Base-by-base conservation (phyloP, 2,329 filamentous ascomycete species). In the Dactylonectria macrodidyma region DNA sequence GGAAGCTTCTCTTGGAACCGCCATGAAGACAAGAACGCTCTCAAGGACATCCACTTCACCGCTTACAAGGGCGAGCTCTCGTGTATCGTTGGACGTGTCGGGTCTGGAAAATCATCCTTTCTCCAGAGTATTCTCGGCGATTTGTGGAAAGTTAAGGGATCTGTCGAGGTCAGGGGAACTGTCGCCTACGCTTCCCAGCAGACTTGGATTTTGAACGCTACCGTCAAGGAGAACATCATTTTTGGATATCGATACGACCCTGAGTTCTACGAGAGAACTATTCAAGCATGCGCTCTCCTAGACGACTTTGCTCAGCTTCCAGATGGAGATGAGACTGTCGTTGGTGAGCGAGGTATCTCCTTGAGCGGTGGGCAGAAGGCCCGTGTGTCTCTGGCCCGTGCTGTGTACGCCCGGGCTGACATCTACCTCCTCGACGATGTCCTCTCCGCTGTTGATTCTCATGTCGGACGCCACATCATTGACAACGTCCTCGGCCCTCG, bases 201-300 rank as follows among this genome's bases (percentile, higher is more conserved):
- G 76, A 86, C 95, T 22, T 99, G 97, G 96, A 93, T 99, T 59
- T 95, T 98, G 91, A 99, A 99, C 78, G 96, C 96, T 9, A 97
- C 93, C 34, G 95, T 99, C 64, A 94, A 95, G 75, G 96, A 99
- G 78, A 99, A 99, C 78, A 97, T 99, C 74, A 87, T 98, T 5
- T 99, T 99, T 77, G 96, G 96, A 2, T 95, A 99, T 82, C 91
- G 94, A 54, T 98, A 93, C 86, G 95, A 99, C 81, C 91, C 95
- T 5, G 88, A 92, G 34, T 99, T 99, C 81, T 99, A 99, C 82
- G 94, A 98, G 63, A 91, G 93, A 77, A 98, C 95, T 0, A 87
- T 99, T 58, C 91, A 94, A 78, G 95, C 96, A 47, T 99, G 97
- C 79, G 96, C 96, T 52, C 86, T 99, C 38, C 78, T 92, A 6